Evolutionary conservation across 371 early-diverging fungal genomes (phyloP), one percentile per base, ranked within the genome.

Genomic region (Batkoa obscura): DNA sequence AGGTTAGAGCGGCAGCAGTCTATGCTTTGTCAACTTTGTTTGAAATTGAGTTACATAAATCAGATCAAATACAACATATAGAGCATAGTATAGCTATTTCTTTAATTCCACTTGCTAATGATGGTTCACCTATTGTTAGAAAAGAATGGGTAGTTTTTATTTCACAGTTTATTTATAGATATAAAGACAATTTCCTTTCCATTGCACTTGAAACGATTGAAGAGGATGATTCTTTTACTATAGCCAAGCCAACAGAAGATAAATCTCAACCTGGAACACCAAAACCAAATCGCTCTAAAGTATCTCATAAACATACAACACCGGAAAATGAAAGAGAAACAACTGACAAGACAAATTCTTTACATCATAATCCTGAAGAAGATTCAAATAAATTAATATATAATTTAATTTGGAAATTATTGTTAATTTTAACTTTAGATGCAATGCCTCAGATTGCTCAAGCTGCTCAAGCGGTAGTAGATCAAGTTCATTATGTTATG

Each of bases 1-100:
- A 90, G 62, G 90, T 90, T 12, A 78, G 91, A 32, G 86, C 90
- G 0, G 81, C 86, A 0, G 86, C 88, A 17, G 68, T 88, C 69
- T 78, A 75, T 64, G 88, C 90, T 0, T 60, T 88, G 1, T 79
- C 86, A 3, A 72, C 83, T 0, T 78, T 93, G 47, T 75, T 92
- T 50, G 86, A 86, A 42, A 5, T 17, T 15, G 80, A 83, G 51
- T 62, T 78, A 36, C 77, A 79, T 53, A 77, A 78, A 55, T 75
- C 79, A 9, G 83, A 82, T 41, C 78, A 81, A 59, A 72, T 80
- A 43, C 66, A 75, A 12, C 77, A 82, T 45, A 74, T 81, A 37
- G 79, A 81, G 59, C 78, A 82, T 52, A 80, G 76, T 48, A 72
- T 85, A 49, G 76, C 76, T 23, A 74, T 77, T 33, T 70, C 76